These are phyloP conservation scores for Umbelopsis sp. DNA, from an alignment of 371 early-diverging fungal species.

Conservation along the genomic window DNA sequence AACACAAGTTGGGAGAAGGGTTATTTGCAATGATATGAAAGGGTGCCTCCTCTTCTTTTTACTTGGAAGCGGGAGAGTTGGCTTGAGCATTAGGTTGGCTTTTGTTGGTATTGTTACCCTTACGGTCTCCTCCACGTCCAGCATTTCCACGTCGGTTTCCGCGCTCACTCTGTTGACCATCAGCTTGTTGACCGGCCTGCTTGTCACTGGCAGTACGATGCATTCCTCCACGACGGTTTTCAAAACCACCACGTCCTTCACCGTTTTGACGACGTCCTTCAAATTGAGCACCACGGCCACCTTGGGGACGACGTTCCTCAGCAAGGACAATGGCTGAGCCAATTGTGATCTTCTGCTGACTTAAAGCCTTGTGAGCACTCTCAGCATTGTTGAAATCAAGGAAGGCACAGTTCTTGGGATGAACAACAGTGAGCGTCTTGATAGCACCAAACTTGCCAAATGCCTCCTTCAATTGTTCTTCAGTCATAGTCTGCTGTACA, in stretches of 20 bases:
- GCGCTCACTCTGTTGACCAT: slow-evolving; percentile 8
- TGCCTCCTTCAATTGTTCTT: slow-evolving; percentile 40
- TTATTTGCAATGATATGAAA: slow-evolving; percentile 1
- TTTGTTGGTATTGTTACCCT: slow-evolving; percentile 20
- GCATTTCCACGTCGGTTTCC: slow-evolving; percentile 15
- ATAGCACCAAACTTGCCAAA: slow-evolving; percentile 43
- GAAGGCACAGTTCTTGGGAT: slow-evolving; percentile 38
- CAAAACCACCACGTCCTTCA: slow-evolving; percentile 12
- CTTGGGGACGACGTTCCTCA: slow-evolving; percentile 45
- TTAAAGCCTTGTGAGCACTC: slow-evolving; percentile 44
- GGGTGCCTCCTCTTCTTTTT: not conserved
- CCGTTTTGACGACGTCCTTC: slow-evolving; percentile 17
- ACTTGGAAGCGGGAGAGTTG: not conserved
- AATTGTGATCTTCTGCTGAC: slow-evolving; percentile 37
- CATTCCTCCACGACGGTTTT: slow-evolving; percentile 15
- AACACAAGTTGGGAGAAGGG: not conserved
- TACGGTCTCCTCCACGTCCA: slow-evolving; percentile 15
- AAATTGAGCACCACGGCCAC: slow-evolving; percentile 11
- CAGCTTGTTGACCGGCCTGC: slow-evolving; percentile 3
- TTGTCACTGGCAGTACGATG: slow-evolving; percentile 13
- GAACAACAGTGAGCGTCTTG: slow-evolving; percentile 32
- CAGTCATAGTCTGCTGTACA: slow-evolving; percentile 32
- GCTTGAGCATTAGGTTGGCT: slow-evolving; percentile 17
- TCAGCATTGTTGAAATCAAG: slow-evolving; percentile 41
- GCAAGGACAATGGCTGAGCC: slow-evolving; percentile 32